Conservation (phyloP, 2,329 filamentous ascomycete species). For the Trichoderma atrobrunneum region DNA sequence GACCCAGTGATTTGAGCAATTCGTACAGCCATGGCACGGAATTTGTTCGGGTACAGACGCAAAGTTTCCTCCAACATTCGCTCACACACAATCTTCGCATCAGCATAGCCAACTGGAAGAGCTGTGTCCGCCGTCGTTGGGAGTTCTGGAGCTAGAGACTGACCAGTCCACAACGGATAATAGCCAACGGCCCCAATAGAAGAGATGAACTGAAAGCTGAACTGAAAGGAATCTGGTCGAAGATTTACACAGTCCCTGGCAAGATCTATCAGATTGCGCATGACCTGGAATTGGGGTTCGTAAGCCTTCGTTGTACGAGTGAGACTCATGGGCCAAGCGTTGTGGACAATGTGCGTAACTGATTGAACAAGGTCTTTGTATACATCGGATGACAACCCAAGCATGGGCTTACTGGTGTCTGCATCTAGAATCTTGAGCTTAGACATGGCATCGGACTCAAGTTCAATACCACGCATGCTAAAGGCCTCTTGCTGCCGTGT, state of each 20-base stretch:
- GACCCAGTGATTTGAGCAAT: conserved; percentile 54
- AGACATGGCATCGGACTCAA: background rate
- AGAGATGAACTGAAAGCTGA: conserved; percentile 42
- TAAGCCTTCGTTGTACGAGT: conserved; percentile 35
- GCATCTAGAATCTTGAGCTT: background rate
- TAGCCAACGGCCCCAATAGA: conserved; percentile 40
- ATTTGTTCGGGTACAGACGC: conserved; percentile 39
- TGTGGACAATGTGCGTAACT: conserved; percentile 51
- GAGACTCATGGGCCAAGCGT: conserved; percentile 49
- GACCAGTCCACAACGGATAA: conserved; percentile 26
- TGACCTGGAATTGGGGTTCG: conserved; percentile 42
- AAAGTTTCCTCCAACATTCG: conserved; percentile 49
- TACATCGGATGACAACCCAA: conserved; percentile 40
- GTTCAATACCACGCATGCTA: background rate
- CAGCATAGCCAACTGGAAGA: conserved; percentile 47
- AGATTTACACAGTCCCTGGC: conserved; percentile 33
- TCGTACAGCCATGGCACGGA: conserved; percentile 45
- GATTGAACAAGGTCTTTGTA: conserved; percentile 38
- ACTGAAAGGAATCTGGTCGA: conserved; percentile 11
- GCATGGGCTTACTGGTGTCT: conserved; percentile 25
- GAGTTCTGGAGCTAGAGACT: conserved; percentile 42
- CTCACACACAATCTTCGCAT: conserved; percentile 52
- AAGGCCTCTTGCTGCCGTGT: background rate
- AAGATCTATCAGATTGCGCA: conserved; percentile 48
- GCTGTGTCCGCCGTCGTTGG: conserved; percentile 38